Evolutionary conservation across 176 grass and related monocot genomes (phyloP).

Genomic region (Chrysopogon serrulatus): DNA sequence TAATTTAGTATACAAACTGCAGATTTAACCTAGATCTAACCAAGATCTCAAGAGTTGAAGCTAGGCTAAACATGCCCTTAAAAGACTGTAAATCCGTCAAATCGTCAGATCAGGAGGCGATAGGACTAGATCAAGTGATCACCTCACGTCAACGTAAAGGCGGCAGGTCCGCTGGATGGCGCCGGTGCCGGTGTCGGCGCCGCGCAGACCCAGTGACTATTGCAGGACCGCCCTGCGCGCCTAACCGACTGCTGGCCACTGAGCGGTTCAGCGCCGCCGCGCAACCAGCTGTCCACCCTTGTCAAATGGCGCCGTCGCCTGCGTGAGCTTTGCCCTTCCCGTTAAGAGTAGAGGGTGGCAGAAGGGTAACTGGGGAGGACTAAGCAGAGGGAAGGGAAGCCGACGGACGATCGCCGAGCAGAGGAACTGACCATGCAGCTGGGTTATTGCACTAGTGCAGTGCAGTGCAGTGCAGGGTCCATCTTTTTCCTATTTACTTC

Average conservation of each 20-base stretch:
- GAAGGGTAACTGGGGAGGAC: no score
- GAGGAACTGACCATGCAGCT: no score
- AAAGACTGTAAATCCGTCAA: background rate
- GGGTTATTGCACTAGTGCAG: no score
- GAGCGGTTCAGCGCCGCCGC: background rate
- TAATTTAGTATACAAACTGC: background rate
- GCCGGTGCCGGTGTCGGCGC: no score
- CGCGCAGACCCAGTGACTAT: no score
- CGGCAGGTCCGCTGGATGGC: background rate
- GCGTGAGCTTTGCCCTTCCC: background rate
- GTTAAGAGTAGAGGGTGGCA: background rate
- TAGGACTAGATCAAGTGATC: background rate
- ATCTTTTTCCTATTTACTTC: no score
- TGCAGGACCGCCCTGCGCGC: background rate
- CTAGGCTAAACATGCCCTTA: background rate
- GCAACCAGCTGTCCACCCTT: background rate
- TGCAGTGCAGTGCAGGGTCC: no score
- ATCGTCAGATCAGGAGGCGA: background rate
- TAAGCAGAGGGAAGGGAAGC: no score
- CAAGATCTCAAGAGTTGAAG: background rate
- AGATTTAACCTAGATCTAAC: background rate
- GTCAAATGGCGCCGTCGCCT: background rate
- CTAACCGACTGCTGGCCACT: background rate
- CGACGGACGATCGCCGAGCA: no score
- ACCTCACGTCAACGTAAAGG: background rate